phyloP scores from a whole-genome alignment of 73 alveolate genomes.

The Effrenium voratum region DNA sequence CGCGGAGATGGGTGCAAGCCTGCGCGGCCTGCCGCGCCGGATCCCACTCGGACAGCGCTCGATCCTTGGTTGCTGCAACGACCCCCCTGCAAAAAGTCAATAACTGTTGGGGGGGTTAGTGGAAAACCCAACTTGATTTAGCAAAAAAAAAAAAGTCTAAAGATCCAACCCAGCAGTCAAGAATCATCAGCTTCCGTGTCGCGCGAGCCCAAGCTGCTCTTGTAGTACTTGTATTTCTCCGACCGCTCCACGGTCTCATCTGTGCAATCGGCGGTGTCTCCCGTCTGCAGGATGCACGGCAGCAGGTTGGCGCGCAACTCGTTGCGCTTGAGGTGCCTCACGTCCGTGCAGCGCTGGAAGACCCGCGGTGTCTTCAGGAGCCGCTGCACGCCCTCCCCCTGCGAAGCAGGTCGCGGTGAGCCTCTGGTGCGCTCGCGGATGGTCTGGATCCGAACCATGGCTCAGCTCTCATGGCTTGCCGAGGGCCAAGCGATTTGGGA shows the following conservation, averaged over 20 bases:
- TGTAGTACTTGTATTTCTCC: constrained; percentile 68
- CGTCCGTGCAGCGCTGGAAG: constrained; percentile 35
- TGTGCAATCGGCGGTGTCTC: not conserved
- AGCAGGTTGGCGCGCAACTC: constrained; percentile 70
- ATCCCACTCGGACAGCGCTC: too few relatives aligned
- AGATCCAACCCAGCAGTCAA: too few relatives aligned
- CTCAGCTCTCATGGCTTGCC: too few relatives aligned
- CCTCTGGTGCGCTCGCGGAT: constrained; percentile 22
- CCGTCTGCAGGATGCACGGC: constrained; percentile 70
- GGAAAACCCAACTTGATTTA: too few relatives aligned
- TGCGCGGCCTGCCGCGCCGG: constrained; percentile 78
- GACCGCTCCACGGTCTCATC: constrained; percentile 30
- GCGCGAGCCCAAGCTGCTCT: too few relatives aligned
- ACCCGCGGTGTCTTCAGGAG: constrained; percentile 79
- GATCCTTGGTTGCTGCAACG: too few relatives aligned
- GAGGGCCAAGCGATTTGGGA: too few relatives aligned
- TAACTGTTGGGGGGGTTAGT: too few relatives aligned
- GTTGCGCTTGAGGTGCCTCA: constrained; percentile 73
- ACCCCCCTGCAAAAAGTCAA: too few relatives aligned
- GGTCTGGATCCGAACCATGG: constrained; percentile 40
- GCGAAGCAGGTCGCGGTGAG: constrained; percentile 26
- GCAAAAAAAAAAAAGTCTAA: too few relatives aligned
- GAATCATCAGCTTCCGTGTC: too few relatives aligned
- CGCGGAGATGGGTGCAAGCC: constrained; percentile 34
- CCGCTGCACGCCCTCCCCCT: constrained; percentile 13